Percentiles rank a stretch among this genome's conserved stretches.
These are phyloP conservation scores for Dothistroma septosporum DNA, from an alignment of 2,329 filamentous ascomycete genomes.

Conservation along the genomic window DNA sequence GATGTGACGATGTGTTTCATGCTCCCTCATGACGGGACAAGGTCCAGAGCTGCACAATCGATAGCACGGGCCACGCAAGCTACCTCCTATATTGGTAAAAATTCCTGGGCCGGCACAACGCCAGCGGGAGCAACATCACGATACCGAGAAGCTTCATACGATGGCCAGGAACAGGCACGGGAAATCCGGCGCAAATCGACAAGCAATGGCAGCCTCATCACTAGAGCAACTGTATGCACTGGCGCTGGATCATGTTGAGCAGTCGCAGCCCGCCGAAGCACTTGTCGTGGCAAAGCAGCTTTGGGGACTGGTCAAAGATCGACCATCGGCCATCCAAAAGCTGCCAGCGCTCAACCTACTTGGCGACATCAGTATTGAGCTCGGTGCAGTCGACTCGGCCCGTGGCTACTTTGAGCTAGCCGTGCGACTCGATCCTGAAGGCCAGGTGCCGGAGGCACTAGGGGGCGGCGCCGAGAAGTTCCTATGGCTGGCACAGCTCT, in stretches of 20 bases:
- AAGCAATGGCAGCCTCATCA: conserved; percentile 40
- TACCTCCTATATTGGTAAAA: no score
- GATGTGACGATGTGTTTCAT: no score
- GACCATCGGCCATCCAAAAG: conserved; percentile 35
- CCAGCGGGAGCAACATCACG: not conserved
- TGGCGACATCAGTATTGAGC: conserved; percentile 76
- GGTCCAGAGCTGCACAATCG: not conserved
- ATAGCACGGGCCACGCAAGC: not conserved
- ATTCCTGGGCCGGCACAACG: not conserved
- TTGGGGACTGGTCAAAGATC: conserved; percentile 45
- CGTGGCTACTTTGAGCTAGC: conserved; percentile 68
- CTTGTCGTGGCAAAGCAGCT: conserved; percentile 53
- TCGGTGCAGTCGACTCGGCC: conserved; percentile 75
- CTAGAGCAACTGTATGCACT: conserved; percentile 55
- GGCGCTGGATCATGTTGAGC: conserved; percentile 55
- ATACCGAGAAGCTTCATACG: not conserved
- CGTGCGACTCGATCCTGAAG: conserved; percentile 71
- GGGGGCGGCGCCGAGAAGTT: conserved; percentile 93
- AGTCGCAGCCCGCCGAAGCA: conserved; percentile 55
- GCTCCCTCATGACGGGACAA: not conserved
- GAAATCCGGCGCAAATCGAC: conserved; percentile 48
- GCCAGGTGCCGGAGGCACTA: conserved; percentile 61
- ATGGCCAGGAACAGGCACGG: conserved; percentile 29
- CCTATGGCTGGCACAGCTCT: conserved; percentile 88
- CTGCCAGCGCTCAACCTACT: conserved; percentile 69